Evolutionary conservation across 2,329 filamentous ascomycete species (phyloP), one percentile per base, ranked within the genome.

Genomic region (Moelleriella libera): DNA sequence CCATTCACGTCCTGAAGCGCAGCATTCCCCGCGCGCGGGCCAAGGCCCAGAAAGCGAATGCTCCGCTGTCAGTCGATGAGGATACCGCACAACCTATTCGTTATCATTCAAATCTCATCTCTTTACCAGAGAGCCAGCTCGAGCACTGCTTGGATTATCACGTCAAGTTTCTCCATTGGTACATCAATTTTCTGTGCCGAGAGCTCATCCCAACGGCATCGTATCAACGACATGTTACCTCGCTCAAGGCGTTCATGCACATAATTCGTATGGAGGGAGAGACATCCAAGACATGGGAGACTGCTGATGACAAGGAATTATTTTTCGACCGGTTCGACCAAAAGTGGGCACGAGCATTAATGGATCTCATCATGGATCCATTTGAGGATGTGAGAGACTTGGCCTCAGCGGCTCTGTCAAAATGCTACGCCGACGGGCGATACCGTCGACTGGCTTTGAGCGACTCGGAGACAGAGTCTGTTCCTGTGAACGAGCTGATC

Each of bases 191-290:
- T 54, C 63, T 96, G 5, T 73, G 79, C 47, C 68, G 70, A 39
- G 88, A 97, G 56, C 68, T 98, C 28, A 75, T 79, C 3, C 82
- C 88, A 2, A 89, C 84, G 1, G 80, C 86, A 12, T 92, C 89
- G 9, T 98, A 97, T 58, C 89, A 94, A 60, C 78, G 88, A 6
- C 90, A 95, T 55, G 85, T 89, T 44, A 85, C 85, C 2, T 80
- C 87, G 2, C 63, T 97, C 5, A 88, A 82, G 57, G 80, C 83
- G 1, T 64, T 90, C 30, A 69, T 69, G 1, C 72, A 83, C 46
- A 67, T 90, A n/a, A 63, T 88, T 5, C 76, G 76, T 49, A 78
- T 83, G 41, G 83, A 84, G 30, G 67, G 83, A n/a, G 83, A 84
- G 51, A 57, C 68, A 6, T 55, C 59, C 2, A 65, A 65, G 50